These are phyloP conservation scores for Oryza meyeriana DNA, from an alignment of 176 grass and related monocot species.

Conservation along the genomic window DNA sequence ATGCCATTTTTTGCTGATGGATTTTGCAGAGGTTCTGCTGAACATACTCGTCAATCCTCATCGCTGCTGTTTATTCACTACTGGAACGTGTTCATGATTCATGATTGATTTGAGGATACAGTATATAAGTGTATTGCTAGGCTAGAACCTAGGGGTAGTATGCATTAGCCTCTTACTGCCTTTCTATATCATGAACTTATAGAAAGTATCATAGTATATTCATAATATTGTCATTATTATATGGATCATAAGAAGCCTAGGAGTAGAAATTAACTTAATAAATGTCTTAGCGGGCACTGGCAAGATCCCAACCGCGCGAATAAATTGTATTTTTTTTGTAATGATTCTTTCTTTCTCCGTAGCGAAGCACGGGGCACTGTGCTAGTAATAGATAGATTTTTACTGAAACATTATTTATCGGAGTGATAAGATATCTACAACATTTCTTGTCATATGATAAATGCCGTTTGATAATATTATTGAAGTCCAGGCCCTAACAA, in stretches of 20 bases:
- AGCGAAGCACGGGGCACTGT: no score
- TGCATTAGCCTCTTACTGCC: background rate
- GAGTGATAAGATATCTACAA: no score
- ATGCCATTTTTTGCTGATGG: constrained; percentile 18
- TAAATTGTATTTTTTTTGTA: no score
- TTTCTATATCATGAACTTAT: constrained; percentile 1
- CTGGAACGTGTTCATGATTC: constrained; percentile 73
- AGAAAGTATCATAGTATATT: background rate
- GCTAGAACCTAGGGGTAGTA: background rate
- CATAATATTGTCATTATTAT: background rate
- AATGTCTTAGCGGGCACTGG: no score
- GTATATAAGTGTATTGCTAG: background rate
- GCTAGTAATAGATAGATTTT: no score
- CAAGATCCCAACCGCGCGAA: no score
- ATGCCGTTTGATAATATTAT: no score
- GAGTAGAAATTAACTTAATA: background rate
- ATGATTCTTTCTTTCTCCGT: no score
- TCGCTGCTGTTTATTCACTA: constrained; percentile 55
- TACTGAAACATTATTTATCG: no score
- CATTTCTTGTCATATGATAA: no score
- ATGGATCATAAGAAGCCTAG: constrained; percentile 21
- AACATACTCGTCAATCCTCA: constrained; percentile 66
- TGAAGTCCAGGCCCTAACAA: no score
- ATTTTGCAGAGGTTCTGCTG: constrained; percentile 68
- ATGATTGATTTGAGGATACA: background rate